Percentiles rank a stretch among this genome's conserved stretches.
Conservation (phyloP, 306 rosid genomes). For the Geum urbanum region DNA sequence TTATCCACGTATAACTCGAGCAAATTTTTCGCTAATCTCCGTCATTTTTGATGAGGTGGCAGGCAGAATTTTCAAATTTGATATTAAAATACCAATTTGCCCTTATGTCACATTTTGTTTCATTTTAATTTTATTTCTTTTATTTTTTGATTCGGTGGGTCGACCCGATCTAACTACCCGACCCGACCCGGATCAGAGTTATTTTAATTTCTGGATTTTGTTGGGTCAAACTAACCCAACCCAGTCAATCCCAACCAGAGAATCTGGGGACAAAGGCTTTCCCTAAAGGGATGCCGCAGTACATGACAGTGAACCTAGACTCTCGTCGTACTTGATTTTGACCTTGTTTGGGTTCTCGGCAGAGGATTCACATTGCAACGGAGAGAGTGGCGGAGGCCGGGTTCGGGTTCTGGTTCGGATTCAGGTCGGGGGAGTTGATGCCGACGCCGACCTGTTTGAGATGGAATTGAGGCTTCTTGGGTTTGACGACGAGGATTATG, state of each 20-base stretch:
- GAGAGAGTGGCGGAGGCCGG: slow-evolving; percentile 61
- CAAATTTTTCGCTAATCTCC: no score
- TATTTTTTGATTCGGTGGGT: no score
- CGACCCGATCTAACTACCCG: no score
- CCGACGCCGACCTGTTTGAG: slow-evolving; percentile 82
- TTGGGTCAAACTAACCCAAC: no score
- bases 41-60: no score
- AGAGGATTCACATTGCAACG: slow-evolving; percentile 58
- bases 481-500: slow-evolving; percentile 73
- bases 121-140: no score
- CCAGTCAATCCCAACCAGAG: background rate
- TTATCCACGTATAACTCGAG: no score
- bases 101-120: no score
- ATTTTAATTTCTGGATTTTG: no score
- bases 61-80: no score
- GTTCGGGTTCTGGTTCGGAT: background rate
- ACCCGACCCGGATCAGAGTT: no score
- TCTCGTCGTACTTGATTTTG: slow-evolving; percentile 78
- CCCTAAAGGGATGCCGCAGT: slow-evolving; percentile 84
- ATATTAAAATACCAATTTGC: no score
- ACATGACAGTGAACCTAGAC: slow-evolving; percentile 90
- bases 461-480: slow-evolving; percentile 93
- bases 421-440: slow-evolving; percentile 43
- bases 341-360: slow-evolving; percentile 91
- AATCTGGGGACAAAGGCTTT: slow-evolving; percentile 79